Evolutionary conservation across 495 filamentous ascomycete genomes (phyloP), one percentile per base, ranked within the genome.

Genomic region (Hypoxylon crocopeplum): DNA sequence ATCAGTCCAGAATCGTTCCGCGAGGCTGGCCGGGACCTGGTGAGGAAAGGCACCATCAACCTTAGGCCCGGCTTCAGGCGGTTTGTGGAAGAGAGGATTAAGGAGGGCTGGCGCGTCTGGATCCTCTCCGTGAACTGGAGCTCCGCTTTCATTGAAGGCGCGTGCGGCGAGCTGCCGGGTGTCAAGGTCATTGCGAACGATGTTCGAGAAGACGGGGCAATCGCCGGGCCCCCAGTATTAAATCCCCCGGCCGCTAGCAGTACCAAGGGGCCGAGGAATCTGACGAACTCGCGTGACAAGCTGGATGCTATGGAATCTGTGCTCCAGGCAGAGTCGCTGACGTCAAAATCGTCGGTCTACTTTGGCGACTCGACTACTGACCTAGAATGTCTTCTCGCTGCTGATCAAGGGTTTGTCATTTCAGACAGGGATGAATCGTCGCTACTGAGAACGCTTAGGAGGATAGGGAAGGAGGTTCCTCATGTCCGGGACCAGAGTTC

Each of bases 111-210:
- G 72, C 59, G 59, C 24, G 60, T 76, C 41, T 69, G 64, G 17
- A 60, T 81, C 2, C 66, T 80, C 6, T 77, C 73, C 10, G 75
- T 81, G 1, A 80, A 81, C 37, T 80, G 76, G 77, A 75, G 72
- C 3, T 34, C 62, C 0, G 64, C 67, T n/a, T 79, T 79, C 48
- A 75, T 79, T 7, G 48, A 65, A 40, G 68, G 65, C 45, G 68
- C 62, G 19, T 63, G 61, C 34, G 65, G 62, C 24, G 53, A 52
- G 50, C 38, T 64, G 39, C 16, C 47, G 11, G 64, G 52, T 13
- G 46, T 70, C 22, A 16, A 24, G 25, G 67, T 68, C n/a, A 56
- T 65, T 13, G 64, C 69, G 32, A 79, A 78, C 33, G 64, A 59
- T 27, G 59, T 79, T 2, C 32, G 41, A 34, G 64, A 56, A 13